Percentiles rank a stretch among this genome's conserved stretches.
Evolutionary conservation across 2,329 filamentous ascomycete genomes (phyloP).

Genomic region (Arthrobotrys sinensis): DNA sequence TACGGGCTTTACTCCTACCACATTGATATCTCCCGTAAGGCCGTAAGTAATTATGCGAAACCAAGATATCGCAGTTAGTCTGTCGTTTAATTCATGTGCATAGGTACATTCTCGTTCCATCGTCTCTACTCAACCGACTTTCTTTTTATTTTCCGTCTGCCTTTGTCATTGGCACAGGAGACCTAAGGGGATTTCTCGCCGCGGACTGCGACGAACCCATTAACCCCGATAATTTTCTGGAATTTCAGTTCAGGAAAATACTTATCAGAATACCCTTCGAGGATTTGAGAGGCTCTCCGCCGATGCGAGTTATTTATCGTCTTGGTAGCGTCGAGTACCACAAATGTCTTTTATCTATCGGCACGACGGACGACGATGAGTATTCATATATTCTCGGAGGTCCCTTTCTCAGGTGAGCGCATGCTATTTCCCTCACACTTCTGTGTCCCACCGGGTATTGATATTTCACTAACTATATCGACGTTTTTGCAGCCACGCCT

Average conservation of each 20-base stretch:
- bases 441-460: no score
- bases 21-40: neutral
- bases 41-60: neutral
- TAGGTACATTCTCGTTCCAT: neutral
- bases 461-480: no score
- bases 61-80: no score
- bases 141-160: neutral
- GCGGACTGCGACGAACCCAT: neutral
- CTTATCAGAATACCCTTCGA: conserved; percentile 11
- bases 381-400: conserved; percentile 16
- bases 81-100: neutral
- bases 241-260: conserved; percentile 1
- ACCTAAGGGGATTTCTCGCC: neutral
- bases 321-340: neutral
- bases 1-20: neutral
- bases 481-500: neutral
- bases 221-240: neutral
- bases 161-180: neutral
- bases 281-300: neutral
- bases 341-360: neutral
- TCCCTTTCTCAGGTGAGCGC: conserved; percentile 16
- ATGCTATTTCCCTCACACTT: no score
- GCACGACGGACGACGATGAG: neutral
- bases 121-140: neutral
- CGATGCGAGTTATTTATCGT: neutral